Base-by-base conservation (phyloP, 2,329 filamentous ascomycete species). In the Talaromyces pinophilus region DNA sequence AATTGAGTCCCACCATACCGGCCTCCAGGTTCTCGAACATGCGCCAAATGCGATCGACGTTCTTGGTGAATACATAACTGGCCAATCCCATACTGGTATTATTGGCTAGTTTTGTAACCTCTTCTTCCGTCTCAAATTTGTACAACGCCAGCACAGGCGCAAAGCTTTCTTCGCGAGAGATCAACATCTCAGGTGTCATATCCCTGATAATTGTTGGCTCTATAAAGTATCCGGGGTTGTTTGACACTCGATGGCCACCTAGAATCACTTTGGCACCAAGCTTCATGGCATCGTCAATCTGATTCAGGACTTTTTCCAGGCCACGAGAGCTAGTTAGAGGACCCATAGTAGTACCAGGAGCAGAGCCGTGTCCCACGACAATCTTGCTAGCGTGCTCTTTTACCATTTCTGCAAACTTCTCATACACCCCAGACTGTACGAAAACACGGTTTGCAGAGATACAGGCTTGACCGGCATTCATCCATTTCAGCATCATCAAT, bases 1-100 rank as follows among this genome's bases (percentile, higher is more conserved):
- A 87, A 70, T 88, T 88, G 78, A 88, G 79, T 15, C 88, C 88
- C 72, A 90, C 87, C 88, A 90, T 90, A 3, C 88, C 88, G 4
- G 88, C 88, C 73, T 90, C 87, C 40, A 91, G 74, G 69, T 86
- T 88, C 80, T 91, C 88, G 65, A 90, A 79, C 73, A 90, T 77
- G 67, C 88, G 81, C 85, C 88, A 89, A 62, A 86, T 82, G 0
- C 88, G 85, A 72, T 90, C 87, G 5, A 90, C 79, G 71, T 89
- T 86, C 78, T 88, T 89, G 0, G 88, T 90, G 76, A 90, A 90
- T 68, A 86, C 86, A 71, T 90, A 90, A 46, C 85, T 88, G 7
- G 88, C 88, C 67, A 90, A 76, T 4, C 88, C 88, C 84, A 90
- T 88, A 59, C 83, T 85, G 6, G 86, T 88, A 59, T 86, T 82